Percentiles rank a stretch among this genome's conserved stretches.
phyloP scores from a whole-genome alignment of 1,284 basidiomycete species.

The Ceratobasidium sp. region DNA sequence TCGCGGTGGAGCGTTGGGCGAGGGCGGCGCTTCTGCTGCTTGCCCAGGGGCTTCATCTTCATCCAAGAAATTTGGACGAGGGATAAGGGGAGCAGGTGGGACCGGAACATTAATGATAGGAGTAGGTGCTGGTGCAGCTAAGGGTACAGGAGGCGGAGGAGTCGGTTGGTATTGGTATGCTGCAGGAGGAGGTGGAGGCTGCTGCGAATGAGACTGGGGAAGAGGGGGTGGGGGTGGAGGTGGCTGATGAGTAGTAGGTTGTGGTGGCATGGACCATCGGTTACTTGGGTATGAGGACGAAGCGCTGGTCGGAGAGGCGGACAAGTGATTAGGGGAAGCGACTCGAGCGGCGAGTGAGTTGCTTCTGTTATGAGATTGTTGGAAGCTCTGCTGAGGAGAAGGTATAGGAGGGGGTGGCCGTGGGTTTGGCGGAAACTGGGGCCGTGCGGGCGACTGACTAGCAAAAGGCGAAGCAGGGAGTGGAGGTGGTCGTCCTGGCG shows the following conservation, averaged over 20 bases:
- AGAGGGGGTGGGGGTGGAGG: conserved; percentile 46
- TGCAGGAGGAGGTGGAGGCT: conserved; percentile 42
- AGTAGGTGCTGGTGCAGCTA: conserved; percentile 44
- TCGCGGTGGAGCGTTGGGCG: conserved; percentile 68
- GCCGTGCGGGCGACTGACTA: conserved; percentile 18
- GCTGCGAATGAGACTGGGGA: conserved; percentile 48
- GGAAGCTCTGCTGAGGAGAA: conserved; percentile 16
- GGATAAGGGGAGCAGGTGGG: conserved; percentile 43
- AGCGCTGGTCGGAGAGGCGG: background rate
- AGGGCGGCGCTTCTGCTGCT: conserved; percentile 35
- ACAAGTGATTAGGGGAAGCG: conserved; percentile 10
- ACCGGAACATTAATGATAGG: conserved; percentile 48
- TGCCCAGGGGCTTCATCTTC: conserved; percentile 48
- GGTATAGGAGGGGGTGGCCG: conserved; percentile 43
- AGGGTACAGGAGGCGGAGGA: conserved; percentile 46
- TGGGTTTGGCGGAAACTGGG: conserved; percentile 39
- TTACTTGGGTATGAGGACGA: background rate
- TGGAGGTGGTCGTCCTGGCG: background rate
- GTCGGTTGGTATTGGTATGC: conserved; percentile 43
- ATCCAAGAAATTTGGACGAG: conserved; percentile 51
- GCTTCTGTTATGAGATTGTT: conserved; percentile 27
- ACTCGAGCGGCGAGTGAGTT: conserved; percentile 15
- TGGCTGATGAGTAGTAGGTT: conserved; percentile 41
- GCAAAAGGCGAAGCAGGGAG: conserved; percentile 18
- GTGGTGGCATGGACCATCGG: conserved; percentile 37